A percentile compares a stretch with the other conserved stretches of the same genome.
Evolutionary conservation across 1,284 basidiomycete species (phyloP).

Genomic region (Pseudozyma sp.): DNA sequence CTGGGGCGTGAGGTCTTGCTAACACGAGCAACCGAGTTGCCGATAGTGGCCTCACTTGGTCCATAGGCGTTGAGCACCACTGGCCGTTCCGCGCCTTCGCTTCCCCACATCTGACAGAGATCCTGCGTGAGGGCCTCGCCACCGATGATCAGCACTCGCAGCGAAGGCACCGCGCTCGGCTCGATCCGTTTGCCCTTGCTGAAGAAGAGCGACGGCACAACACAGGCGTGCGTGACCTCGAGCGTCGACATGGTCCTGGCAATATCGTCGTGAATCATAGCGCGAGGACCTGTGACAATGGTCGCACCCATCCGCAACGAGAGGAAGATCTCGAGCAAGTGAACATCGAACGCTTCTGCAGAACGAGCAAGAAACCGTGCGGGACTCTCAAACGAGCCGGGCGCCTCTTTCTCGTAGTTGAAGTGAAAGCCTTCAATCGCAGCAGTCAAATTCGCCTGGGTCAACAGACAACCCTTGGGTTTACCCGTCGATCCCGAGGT

Average conservation of each 20-base stretch:
- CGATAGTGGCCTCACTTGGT: constrained; percentile 65
- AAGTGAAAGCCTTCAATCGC: constrained; percentile 56
- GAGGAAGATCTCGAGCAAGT: constrained; percentile 66
- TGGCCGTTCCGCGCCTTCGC: constrained; percentile 20
- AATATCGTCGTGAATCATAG: constrained; percentile 60
- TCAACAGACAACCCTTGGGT: constrained; percentile 63
- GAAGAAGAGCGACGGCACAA: constrained; percentile 66
- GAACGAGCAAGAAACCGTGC: constrained; percentile 65
- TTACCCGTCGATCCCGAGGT: constrained; percentile 65
- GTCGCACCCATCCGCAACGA: constrained; percentile 63
- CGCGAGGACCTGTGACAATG: constrained; percentile 62
- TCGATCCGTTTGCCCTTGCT: constrained; percentile 51
- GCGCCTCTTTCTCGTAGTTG: constrained; percentile 49
- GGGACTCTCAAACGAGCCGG: constrained; percentile 34
- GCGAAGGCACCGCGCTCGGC: constrained; percentile 53
- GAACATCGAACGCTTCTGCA: constrained; percentile 67
- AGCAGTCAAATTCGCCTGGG: constrained; percentile 54
- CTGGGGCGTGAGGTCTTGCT: constrained; percentile 30
- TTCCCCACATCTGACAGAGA: constrained; percentile 57
- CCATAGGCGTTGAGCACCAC: constrained; percentile 65
- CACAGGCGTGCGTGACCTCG: constrained; percentile 63
- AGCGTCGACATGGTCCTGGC: constrained; percentile 55
- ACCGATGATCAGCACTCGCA: constrained; percentile 61
- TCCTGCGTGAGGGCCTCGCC: constrained; percentile 61
- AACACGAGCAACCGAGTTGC: constrained; percentile 62